Conservation (phyloP, 345 rosid genomes). For the Hibiscus trionum region DNA sequence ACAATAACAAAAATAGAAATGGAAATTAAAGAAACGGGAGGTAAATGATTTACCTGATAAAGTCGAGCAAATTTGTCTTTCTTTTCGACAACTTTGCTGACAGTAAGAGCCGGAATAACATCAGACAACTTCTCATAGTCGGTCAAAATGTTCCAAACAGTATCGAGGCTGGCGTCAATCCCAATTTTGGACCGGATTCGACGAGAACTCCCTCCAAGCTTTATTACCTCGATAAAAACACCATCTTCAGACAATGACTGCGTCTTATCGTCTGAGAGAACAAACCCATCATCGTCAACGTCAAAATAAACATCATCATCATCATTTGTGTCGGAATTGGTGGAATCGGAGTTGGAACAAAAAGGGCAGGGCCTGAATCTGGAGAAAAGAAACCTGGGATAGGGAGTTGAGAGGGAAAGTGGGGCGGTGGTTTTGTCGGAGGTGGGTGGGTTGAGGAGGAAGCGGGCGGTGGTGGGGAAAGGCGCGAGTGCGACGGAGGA, state of each 20-base stretch:
- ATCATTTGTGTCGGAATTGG: constrained; percentile 6
- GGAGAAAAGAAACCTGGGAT: constrained; percentile 3
- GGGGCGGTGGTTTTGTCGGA: background rate
- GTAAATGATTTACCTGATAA: constrained; percentile 44
- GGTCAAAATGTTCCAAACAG: constrained; percentile 69
- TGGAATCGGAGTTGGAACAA: constrained; percentile 27
- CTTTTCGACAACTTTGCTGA: constrained; percentile 70
- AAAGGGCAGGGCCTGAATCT: constrained; percentile 12
- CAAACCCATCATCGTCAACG: constrained; percentile 14
- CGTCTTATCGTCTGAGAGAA: constrained; percentile 30
- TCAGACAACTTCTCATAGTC: constrained; percentile 77
- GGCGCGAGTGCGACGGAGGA: background rate
- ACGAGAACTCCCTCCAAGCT: constrained; percentile 54
- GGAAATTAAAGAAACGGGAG: background rate
- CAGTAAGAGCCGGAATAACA: constrained; percentile 71
- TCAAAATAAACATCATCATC: constrained; percentile 6
- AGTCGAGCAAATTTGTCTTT: constrained; percentile 64
- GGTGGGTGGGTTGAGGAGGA: background rate
- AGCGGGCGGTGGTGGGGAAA: background rate
- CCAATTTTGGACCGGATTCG: constrained; percentile 63
- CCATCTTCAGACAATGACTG: constrained; percentile 40
- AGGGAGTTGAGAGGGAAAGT: background rate
- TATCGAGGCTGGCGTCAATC: constrained; percentile 59
- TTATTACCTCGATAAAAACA: constrained; percentile 44
- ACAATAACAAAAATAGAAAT: no score